These are phyloP conservation scores for Polytrichum formosum DNA, from an alignment of 225 moss, liverwort and hornwort species.

Conservation along the genomic window DNA sequence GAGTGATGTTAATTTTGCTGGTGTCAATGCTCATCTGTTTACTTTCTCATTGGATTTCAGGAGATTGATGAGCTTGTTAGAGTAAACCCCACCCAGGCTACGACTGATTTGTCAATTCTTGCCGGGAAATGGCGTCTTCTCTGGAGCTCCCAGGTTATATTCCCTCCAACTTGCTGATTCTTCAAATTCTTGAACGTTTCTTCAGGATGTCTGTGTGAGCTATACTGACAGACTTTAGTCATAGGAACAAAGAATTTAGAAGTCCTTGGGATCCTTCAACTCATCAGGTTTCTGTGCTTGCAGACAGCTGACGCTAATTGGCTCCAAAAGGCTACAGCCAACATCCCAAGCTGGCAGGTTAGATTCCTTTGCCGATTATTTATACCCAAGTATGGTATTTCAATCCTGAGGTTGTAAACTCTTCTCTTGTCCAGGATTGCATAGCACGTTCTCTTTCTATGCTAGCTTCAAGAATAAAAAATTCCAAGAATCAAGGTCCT, in stretches of 20 bases:
- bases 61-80: conserved; percentile 66
- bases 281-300: neutral
- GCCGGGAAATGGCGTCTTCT: conserved; percentile 82
- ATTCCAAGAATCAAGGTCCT: too few species aligned
- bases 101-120: conserved; percentile 67
- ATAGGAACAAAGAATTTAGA: too few species aligned
- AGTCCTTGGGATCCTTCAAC: too few species aligned
- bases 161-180: neutral
- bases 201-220: too few species aligned
- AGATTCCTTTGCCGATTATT: neutral
- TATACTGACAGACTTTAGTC: too few species aligned
- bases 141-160: conserved; percentile 85
- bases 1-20: too few species aligned
- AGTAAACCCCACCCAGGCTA: conserved; percentile 54
- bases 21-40: neutral
- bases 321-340: conserved; percentile 74
- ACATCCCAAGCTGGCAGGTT: conserved; percentile 92
- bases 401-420: too few species aligned
- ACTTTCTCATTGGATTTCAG: conserved; percentile 28
- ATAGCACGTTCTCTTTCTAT: too few species aligned
- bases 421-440: too few species aligned
- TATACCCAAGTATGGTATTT: neutral
- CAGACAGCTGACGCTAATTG: conserved; percentile 86
- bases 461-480: too few species aligned
- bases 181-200: neutral